phyloP scores from a whole-genome alignment of 2,329 filamentous ascomycete species.

The Epichloe brachyelytri region DNA sequence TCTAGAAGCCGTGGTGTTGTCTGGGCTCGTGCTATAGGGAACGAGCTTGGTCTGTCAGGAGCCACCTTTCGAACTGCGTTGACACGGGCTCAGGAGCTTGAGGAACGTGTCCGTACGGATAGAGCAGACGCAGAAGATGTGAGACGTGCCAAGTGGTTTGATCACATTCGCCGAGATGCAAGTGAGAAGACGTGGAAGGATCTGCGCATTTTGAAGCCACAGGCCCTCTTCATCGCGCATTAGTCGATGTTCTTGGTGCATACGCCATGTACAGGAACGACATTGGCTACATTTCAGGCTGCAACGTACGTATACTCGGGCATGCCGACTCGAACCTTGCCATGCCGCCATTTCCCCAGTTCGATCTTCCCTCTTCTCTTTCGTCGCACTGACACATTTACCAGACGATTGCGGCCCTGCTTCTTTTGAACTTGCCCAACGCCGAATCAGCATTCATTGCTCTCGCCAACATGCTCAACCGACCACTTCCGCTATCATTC shows the following conservation, averaged over 20 bases:
- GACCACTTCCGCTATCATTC: constrained; percentile 62
- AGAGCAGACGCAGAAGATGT: constrained; percentile 41
- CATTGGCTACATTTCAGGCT: constrained; percentile 63
- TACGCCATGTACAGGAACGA: constrained; percentile 75
- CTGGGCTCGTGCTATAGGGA: constrained; percentile 61
- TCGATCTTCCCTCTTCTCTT: not conserved
- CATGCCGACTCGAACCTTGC: not conserved
- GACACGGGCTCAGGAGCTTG: constrained; percentile 49
- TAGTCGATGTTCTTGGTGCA: constrained; percentile 63
- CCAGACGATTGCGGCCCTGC: constrained; percentile 57
- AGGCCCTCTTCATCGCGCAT: constrained; percentile 52
- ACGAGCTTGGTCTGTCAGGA: constrained; percentile 54
- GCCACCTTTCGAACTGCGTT: constrained; percentile 60
- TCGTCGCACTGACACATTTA: constrained; percentile 9
- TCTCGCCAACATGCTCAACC: constrained; percentile 66
- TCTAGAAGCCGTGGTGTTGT: constrained; percentile 56
- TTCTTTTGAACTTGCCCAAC: constrained; percentile 57
- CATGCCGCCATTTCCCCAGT: too few relatives aligned
- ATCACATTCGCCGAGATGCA: constrained; percentile 51
- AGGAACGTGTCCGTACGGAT: constrained; percentile 39
- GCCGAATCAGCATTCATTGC: constrained; percentile 54
- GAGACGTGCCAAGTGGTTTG: constrained; percentile 46
- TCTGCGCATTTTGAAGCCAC: constrained; percentile 53
- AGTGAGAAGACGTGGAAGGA: constrained; percentile 54
- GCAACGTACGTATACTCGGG: constrained; percentile 46